phyloP scores from a whole-genome alignment of 164 flowering plant species.

The Liquidambar formosana region DNA sequence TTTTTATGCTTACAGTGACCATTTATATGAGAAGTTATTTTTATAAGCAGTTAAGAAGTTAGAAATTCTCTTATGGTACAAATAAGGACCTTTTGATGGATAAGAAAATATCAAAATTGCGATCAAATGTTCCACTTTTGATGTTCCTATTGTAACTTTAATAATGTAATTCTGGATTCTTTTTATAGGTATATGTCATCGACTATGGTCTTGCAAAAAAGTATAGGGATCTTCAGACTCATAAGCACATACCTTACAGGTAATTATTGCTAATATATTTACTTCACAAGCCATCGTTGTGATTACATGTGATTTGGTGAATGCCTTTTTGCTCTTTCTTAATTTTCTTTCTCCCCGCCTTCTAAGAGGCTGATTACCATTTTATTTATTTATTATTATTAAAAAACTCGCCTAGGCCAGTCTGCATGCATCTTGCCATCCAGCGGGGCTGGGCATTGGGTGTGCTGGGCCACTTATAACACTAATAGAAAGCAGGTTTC shows the following conservation, averaged over 20 bases:
- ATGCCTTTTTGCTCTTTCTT: too few species aligned
- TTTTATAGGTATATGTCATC: constrained; percentile 56
- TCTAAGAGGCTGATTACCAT: not conserved
- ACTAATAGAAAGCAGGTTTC: too few species aligned
- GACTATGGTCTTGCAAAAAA: constrained; percentile 78
- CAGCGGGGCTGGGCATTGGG: too few species aligned
- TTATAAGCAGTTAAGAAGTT: too few species aligned
- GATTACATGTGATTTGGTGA: not conserved
- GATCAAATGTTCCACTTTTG: not conserved
- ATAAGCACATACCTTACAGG: constrained; percentile 79
- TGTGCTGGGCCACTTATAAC: too few species aligned
- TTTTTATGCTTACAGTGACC: too few species aligned
- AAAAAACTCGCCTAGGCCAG: too few species aligned
- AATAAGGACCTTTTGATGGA: not conserved
- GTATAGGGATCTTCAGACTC: constrained; percentile 73
- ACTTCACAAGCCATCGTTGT: not conserved
- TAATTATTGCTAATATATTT: constrained; percentile 18
- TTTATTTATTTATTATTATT: too few species aligned
- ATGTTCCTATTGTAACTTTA: not conserved
- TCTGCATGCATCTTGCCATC: too few species aligned
- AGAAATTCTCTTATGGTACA: too few species aligned
- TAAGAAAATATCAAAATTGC: not conserved
- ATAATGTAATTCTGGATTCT: not conserved
- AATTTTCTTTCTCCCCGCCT: not conserved
- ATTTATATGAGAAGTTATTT: too few species aligned